Evolutionary conservation across 345 rosid genomes (phyloP).

Genomic region (Populus euphratica): DNA sequence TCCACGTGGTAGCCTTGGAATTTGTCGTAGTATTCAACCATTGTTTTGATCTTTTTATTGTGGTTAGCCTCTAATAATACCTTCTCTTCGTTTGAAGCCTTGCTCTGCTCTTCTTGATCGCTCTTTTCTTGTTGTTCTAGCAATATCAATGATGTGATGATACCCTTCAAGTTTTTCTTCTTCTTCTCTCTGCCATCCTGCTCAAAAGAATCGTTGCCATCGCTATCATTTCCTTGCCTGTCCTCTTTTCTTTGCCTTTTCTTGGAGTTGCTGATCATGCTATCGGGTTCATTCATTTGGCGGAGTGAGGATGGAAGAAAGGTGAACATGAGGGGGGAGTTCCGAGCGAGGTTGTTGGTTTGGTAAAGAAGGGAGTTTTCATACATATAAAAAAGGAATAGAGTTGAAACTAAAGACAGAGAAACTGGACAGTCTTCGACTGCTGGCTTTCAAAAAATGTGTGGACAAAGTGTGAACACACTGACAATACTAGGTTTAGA

Average conservation of each 20-base stretch:
- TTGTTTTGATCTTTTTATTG: conserved; percentile 27
- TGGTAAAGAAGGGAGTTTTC: conserved; percentile 14
- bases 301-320: neutral
- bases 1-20: conserved; percentile 38
- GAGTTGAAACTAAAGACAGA: neutral
- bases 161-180: conserved; percentile 26
- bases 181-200: conserved; percentile 7
- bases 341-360: neutral
- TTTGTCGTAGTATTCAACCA: conserved; percentile 37
- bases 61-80: conserved; percentile 42
- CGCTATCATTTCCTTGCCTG: neutral
- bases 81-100: conserved; percentile 37
- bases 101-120: conserved; percentile 36
- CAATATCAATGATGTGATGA: conserved; percentile 27
- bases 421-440: neutral
- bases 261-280: neutral
- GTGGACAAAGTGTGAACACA: conserved; percentile 20
- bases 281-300: conserved; percentile 23
- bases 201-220: neutral
- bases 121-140: conserved; percentile 61
- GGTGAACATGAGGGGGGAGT: conserved; percentile 5
- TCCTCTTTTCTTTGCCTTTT: conserved; percentile 9
- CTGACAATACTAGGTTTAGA: neutral
- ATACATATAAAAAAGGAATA: neutral
- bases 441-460: neutral